Evolutionary conservation across 1,284 basidiomycete genomes (phyloP), one percentile per base, ranked within the genome.

Genomic region (Stygiomarasmius scandens): DNA sequence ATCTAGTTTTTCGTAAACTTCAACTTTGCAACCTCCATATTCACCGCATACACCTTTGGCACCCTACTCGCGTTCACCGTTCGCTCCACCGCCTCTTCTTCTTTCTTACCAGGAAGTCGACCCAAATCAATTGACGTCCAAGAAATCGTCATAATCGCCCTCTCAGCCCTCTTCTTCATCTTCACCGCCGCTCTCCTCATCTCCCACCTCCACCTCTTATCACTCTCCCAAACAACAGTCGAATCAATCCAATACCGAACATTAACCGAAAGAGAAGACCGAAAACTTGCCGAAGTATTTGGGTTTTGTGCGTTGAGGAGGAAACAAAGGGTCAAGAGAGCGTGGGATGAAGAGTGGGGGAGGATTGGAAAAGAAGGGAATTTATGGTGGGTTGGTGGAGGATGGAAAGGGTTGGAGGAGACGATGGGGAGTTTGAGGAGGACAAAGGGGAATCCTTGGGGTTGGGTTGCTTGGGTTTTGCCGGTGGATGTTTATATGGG

Each of bases 311-410:
- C 34, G 20, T 34, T 49, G 5, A 32, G 29, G 6, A 12, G 29
- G 74, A 20, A 84, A 81, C 65, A 68, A 71, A 41, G 48, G 68
- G 67, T 59, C 10, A 52, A 61, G 41, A 69, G 66, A 47, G 70
- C 77, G 29, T 95, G 92, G 89, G 85, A 94, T 64, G 66, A 70
- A 5, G 87, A 92, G 62, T 95, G 92, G 92, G 93, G 94, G 0
- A 67, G 75, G 24, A 77, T 89, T 1, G 78, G 80, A 5, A 81
- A 71, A 22, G 92, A 95, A 66, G 93, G 90, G 0, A 89, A 95
- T 69, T 71, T 93, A 3, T 96, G 93, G 93, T 95, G 91, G 90
- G 72, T 87, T 36, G 93, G 87, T 14, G 82, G 78, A 63, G 61
- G 61, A 44, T 67, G 77, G 20, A 72, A 71, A 41, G 92, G 89